Evolutionary conservation across 805 yeast genomes (phyloP), one percentile per base, ranked within the genome.

Genomic region (Candida caryicola): DNA sequence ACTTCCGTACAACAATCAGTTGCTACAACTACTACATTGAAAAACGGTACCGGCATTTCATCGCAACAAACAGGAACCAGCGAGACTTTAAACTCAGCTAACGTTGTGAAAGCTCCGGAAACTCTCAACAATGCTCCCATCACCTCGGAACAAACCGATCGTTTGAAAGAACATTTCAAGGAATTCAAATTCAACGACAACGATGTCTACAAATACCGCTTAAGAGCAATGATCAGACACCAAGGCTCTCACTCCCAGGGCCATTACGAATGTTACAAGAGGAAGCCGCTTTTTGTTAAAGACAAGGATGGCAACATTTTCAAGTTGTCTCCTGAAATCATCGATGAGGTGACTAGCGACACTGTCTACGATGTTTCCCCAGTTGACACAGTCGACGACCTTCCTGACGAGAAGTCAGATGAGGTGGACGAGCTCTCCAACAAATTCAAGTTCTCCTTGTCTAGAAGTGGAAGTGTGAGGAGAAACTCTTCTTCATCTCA

Each of bases 161-260:
- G 62, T 36, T 52, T 69, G 40, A 55, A 54, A 33, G 54, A 54
- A 15, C 70, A 65, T 40, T 67, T 66, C 55, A 52, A 64, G 45
- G 41, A 60, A 45, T 50, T 64, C 46, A 60, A 66, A 44, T 66
- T 65, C 54, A 61, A 60, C 47, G 72, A 65, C 6, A 66, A 67
- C 40, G 70, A 65, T 45, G 56, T 55, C 23, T 65, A 60, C 43
- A 71, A 64, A 29, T 89, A 86, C 57, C 66, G 68, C 43, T 68
- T 93, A 26, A 76, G 73, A 44, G 84, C 96, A 0, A 66, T 87
- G 44, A 79, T 93, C 14, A 75, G 89, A 47, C 98, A 93, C 57
- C 78, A 81, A 32, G 99, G 99, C 0, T 80, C 91, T 1, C 97
- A 90, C 59, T 74, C 81, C 15, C 76, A 79, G 31, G 98, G 98